phyloP scores from a whole-genome alignment of 2,329 filamentous ascomycete genomes.

The Colletotrichum sp. region DNA sequence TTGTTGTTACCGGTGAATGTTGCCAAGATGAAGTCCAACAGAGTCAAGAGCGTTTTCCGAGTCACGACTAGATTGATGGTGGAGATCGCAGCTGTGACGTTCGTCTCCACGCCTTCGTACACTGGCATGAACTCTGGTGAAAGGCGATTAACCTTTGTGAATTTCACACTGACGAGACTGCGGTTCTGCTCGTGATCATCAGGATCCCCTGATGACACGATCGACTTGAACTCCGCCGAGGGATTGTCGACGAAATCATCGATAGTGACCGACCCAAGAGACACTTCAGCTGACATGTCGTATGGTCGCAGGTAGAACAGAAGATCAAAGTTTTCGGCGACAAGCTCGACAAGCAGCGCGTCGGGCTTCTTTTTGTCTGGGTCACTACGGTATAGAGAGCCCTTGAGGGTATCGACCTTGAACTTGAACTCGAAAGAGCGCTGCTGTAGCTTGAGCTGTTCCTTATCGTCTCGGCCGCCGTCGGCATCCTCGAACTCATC shows the following conservation, averaged over 20 bases:
- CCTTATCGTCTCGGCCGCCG: conserved; percentile 54
- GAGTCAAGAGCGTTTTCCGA: conserved; percentile 85
- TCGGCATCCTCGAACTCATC: conserved; percentile 71
- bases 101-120: conserved; percentile 92
- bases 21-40: conserved; percentile 91
- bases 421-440: conserved; percentile 97
- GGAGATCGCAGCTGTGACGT: conserved; percentile 87
- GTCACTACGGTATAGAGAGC: conserved; percentile 88
- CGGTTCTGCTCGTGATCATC: conserved; percentile 78
- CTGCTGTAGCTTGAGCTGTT: conserved; percentile 78
- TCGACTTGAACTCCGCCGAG: conserved; percentile 90
- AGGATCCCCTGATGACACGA: conserved; percentile 82
- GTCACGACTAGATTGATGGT: conserved; percentile 98
- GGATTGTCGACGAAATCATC: conserved; percentile 95
- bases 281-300: conserved; percentile 92
- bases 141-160: conserved; percentile 84
- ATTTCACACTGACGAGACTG: conserved; percentile 88
- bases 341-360: conserved; percentile 83
- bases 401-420: conserved; percentile 90
- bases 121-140: conserved; percentile 93
- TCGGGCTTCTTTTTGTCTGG: conserved; percentile 78
- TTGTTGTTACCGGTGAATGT: conserved; percentile 78
- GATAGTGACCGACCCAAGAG: conserved; percentile 83
- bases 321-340: conserved; percentile 87
- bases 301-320: conserved; percentile 88